Evolutionary conservation across 2,329 filamentous ascomycete species (phyloP), one percentile per base, ranked within the genome.

Genomic region (Westerdykella ornata): DNA sequence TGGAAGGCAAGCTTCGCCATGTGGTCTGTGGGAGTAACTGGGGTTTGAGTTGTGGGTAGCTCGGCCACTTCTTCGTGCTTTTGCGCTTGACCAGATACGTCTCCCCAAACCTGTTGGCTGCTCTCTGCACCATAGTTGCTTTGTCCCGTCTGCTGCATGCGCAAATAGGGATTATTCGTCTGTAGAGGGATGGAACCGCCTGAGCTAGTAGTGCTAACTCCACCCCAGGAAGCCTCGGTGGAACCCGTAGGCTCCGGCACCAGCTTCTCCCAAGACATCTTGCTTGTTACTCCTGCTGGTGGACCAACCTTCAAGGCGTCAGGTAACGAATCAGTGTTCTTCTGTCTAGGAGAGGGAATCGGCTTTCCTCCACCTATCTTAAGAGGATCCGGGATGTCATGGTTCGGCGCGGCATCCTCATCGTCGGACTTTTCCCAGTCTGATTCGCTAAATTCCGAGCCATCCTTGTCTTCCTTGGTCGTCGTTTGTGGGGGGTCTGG

Each of bases 161-260:
- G 60, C 16, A 66, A 55, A 45, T 72, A 72, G 7, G 70, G 69
- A 41, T 72, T 72, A 45, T 71, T 68, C 3, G 68, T 69, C 43
- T 67, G 51, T 15, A 69, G 47, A 1, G 61, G 58, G 26, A 59
- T 41, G 2, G 61, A 62, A 15, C 51, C 49, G 31, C 50, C 52
- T 1, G 63, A 65, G 34, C 54, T 49, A 15, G 51, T 62, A n/a
- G n/a, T 26, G 50, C 61, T 66, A 9, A 42, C 47, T 15, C 53
- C 52, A 20, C 59, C 54, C 28, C 51, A 60, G 2, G 60, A 62
- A 17, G 53, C 51, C 13, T 56, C 42, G 28, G 49, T 59, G 16
- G 57, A 50, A 8, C 60, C 57, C 2, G 57, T 61, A 7, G 53
- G 55, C 44, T 62, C 58, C 18, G 56, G 54, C 2, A 50, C 55